phyloP scores from a whole-genome alignment of 257 asterid genomes.

The Voacanga thouarsii region DNA sequence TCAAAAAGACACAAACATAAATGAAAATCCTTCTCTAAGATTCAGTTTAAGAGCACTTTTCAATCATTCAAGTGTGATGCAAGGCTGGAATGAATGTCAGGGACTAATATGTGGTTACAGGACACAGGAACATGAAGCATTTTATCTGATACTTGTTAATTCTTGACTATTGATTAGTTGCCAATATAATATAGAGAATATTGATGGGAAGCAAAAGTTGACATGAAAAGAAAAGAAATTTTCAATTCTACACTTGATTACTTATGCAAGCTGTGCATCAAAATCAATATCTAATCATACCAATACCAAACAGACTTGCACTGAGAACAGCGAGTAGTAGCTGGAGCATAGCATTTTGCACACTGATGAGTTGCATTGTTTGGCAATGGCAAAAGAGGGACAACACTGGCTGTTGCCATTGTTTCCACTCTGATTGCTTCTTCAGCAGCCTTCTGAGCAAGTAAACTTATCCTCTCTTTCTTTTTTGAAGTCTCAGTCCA shows the following conservation, averaged over 20 bases:
- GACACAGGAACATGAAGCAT: background rate
- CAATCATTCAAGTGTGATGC: background rate
- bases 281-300: conserved; percentile 34
- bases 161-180: background rate
- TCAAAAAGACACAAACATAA: background rate
- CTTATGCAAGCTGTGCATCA: too few relatives aligned
- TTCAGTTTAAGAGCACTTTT: background rate
- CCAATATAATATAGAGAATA: background rate
- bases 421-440: conserved; percentile 41
- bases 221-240: background rate
- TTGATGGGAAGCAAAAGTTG: background rate
- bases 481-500: conserved; percentile 61
- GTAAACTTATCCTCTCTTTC: conserved; percentile 48
- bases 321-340: conserved; percentile 68
- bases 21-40: background rate
- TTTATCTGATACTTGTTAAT: background rate
- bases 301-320: conserved; percentile 89
- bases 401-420: conserved; percentile 44
- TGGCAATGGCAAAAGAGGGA: conserved; percentile 42
- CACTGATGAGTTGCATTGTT: conserved; percentile 52
- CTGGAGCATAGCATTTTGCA: conserved; percentile 63
- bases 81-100: background rate
- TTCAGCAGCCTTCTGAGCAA: conserved; percentile 54
- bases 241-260: background rate
- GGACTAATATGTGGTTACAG: background rate